phyloP scores from a whole-genome alignment of 2,329 filamentous ascomycete genomes.

The Alternaria conjuncta region DNA sequence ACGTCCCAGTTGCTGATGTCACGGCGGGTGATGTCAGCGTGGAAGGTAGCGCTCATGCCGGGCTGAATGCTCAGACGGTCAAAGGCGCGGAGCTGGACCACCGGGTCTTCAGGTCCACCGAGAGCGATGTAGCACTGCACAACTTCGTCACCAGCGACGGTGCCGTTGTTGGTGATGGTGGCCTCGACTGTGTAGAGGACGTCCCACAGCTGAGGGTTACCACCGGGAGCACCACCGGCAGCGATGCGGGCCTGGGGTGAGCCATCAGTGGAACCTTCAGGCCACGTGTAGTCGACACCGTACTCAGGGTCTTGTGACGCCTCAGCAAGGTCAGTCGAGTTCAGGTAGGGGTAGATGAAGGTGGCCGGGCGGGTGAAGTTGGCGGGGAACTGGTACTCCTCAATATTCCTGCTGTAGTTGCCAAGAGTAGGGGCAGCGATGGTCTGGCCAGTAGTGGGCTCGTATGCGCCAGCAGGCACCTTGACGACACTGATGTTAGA shows the following conservation, averaged over 20 bases:
- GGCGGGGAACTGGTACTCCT: conserved; percentile 72
- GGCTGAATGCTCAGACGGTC: conserved; percentile 75
- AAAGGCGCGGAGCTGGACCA: conserved; percentile 76
- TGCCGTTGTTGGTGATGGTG: conserved; percentile 74
- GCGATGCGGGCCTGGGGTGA: conserved; percentile 64
- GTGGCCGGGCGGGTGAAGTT: conserved; percentile 59
- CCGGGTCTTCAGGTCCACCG: conserved; percentile 75
- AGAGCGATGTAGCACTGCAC: conserved; percentile 79
- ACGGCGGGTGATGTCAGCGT: conserved; percentile 72
- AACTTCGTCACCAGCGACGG: conserved; percentile 70
- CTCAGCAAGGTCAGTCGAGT: conserved; percentile 63
- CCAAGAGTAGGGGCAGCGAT: conserved; percentile 69
- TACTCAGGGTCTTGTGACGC: conserved; percentile 67
- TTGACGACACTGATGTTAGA: conserved; percentile 68
- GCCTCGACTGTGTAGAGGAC: conserved; percentile 71
- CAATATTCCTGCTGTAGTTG: conserved; percentile 66
- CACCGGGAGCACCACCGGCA: conserved; percentile 69
- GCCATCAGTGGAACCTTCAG: conserved; percentile 62
- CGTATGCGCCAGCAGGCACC: conserved; percentile 60
- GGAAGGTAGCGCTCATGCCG: conserved; percentile 72
- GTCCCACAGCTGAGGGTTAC: conserved; percentile 70
- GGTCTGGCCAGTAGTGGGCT: conserved; percentile 67
- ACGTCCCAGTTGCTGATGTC: conserved; percentile 90
- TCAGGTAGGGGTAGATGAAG: conserved; percentile 77
- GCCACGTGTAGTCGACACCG: conserved; percentile 65